These are phyloP conservation scores for Toxicodendron radicans DNA, from an alignment of 345 rosid genomes.

Conservation along the genomic window DNA sequence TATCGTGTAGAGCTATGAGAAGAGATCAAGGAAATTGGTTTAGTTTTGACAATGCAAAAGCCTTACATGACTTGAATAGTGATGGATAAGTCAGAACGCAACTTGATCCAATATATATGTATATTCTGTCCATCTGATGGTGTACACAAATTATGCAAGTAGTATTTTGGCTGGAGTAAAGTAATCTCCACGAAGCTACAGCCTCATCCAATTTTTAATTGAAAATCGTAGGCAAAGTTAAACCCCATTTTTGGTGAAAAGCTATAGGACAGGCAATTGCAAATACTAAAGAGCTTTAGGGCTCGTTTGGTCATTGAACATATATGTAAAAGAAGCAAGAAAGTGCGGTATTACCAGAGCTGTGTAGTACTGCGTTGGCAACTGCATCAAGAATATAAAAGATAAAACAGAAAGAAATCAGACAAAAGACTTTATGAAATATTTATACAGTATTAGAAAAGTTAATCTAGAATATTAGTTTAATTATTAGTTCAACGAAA, in stretches of 20 bases:
- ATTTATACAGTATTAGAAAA: conserved; percentile 10
- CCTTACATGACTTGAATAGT: no score
- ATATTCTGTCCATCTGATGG: no score
- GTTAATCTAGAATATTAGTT: neutral
- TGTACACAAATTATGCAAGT: no score
- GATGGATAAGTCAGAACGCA: no score
- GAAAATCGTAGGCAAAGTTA: no score
- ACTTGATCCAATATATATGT: no score
- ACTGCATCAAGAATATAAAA: conserved; percentile 61
- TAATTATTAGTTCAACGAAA: neutral
- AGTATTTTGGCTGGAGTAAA: no score
- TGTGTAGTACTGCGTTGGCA: conserved; percentile 94
- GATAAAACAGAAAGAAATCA: conserved; percentile 16
- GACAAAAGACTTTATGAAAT: neutral
- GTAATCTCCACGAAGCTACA: no score
- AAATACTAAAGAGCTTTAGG: neutral
- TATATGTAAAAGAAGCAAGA: neutral
- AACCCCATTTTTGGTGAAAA: no score
- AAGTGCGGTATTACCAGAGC: conserved; percentile 59
- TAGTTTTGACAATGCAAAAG: neutral
- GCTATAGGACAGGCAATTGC: no score
- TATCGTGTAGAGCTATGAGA: conserved; percentile 71
- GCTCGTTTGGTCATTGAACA: neutral
- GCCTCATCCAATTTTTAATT: no score
- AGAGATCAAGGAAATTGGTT: no score